These are phyloP conservation scores for Solanum rostratum DNA, from an alignment of 257 asterid genomes.

Conservation along the genomic window DNA sequence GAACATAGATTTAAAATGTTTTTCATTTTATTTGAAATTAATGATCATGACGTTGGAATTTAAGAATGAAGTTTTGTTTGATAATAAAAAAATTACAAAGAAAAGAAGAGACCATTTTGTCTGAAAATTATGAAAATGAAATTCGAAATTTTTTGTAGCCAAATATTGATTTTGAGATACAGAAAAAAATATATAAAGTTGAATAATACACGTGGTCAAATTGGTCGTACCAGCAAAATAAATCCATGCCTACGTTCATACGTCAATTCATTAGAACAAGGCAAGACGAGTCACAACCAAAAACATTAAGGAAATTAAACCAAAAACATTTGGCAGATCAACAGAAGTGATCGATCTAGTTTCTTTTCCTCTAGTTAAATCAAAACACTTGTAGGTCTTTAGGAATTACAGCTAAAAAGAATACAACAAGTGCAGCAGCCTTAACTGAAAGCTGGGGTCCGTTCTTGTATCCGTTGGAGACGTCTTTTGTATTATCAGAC, in stretches of 20 bases:
- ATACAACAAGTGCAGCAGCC: background rate
- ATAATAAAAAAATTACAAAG: too few species aligned
- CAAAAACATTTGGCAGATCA: background rate
- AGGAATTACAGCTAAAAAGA: slow-evolving; percentile 17
- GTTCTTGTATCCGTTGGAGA: slow-evolving; percentile 9
- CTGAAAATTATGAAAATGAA: too few species aligned
- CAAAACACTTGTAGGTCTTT: background rate
- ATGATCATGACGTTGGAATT: too few species aligned
- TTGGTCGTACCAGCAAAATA: background rate
- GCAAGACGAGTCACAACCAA: background rate
- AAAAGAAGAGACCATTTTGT: too few species aligned
- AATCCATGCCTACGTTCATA: background rate
- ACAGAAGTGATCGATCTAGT: background rate
- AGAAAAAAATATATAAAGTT: background rate
- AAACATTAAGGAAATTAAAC: background rate
- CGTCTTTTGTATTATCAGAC: background rate
- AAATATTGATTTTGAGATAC: too few species aligned
- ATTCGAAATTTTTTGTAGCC: too few species aligned
- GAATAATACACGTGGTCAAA: background rate
- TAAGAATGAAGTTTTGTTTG: too few species aligned
- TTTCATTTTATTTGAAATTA: too few species aligned
- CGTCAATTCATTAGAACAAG: background rate
- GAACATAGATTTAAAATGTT: too few species aligned
- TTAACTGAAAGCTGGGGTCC: slow-evolving; percentile 10
- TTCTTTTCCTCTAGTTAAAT: background rate